Conservation (phyloP, 768 basidiomycete species). For the Cystofilobasidium macerans region DNA sequence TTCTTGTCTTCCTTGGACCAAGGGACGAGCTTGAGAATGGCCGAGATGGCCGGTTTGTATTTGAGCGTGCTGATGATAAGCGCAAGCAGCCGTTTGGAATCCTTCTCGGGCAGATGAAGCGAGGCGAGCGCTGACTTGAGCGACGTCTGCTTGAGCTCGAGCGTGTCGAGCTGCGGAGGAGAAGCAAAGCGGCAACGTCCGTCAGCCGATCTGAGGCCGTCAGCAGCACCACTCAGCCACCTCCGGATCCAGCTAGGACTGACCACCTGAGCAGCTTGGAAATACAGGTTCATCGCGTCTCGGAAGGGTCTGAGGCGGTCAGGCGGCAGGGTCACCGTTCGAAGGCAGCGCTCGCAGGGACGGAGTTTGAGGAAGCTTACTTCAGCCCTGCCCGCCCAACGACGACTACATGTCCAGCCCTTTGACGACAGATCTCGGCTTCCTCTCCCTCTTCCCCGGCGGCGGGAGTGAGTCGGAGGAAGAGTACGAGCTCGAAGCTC, state of each 20-base stretch:
- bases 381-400: too few relatives aligned
- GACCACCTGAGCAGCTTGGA: constrained; percentile 13
- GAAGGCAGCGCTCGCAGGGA: too few relatives aligned
- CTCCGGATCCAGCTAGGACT: background rate
- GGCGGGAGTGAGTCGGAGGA: constrained; percentile 12
- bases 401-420: background rate
- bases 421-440: constrained; percentile 11
- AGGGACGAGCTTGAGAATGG: constrained; percentile 57
- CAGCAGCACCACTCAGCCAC: background rate
- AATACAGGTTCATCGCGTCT: constrained; percentile 18
- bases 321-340: too few relatives aligned
- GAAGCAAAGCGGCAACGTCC: background rate
- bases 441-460: constrained; percentile 20
- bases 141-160: constrained; percentile 24
- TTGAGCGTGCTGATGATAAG: constrained; percentile 88
- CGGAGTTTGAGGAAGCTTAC: too few relatives aligned
- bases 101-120: constrained; percentile 18
- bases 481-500: constrained; percentile 1
- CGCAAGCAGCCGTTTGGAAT: constrained; percentile 21
- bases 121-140: constrained; percentile 18
- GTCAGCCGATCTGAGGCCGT: background rate
- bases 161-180: constrained; percentile 17
- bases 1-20: constrained; percentile 65
- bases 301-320: too few relatives aligned
- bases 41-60: constrained; percentile 66